Evolutionary conservation across 176 grass and related monocot genomes (phyloP), one percentile per base, ranked within the genome.

Genomic region (Hyparrhenia diplandra): DNA sequence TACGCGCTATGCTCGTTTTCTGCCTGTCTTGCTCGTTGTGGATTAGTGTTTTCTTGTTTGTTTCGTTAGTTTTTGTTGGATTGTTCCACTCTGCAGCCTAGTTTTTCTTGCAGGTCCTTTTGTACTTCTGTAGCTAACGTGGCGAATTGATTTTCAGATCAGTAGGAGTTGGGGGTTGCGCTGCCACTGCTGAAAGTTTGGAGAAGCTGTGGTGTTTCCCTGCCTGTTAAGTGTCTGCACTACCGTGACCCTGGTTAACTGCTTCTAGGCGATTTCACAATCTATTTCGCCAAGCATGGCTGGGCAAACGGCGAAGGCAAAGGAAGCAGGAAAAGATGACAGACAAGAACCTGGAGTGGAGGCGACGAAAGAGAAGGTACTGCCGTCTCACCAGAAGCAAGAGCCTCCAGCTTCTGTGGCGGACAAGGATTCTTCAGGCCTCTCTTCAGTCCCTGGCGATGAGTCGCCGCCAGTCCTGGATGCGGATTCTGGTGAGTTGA

Each of bases 401-500:
- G 79, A 20, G 62, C 79, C 86, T 87, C 75, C 76, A 51, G 45
- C 47, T 36, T 78, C 67, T 10, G 13, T 79, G 62, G 36, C 83
- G 42, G 88, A 91, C n/a, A 89, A 83, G 63, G 66, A 83, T 73
- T 46, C 78, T 47, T 72, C 88, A 8, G 89, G 55, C 5, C 21
- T 60, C 20, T 67, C 82, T 30, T 73, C 75, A 8, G 79, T 69
- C 4, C 80, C 83, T 69, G 78, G 80, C 16, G 67, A 92, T 39
- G 80, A 14, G 58, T 73, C 87, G 10, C 36, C 69, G 8, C 35
- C 81, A 1, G 71, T 70, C 25, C 31, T 82, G 28, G 82, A 84
- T 13, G 84, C 57, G 45, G 76, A 88, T 84, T 83, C 88, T 52
- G 67, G 67, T 17, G 94, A 93, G 52, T 63, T 82, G 54, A 83